A percentile compares a stretch with the other conserved stretches of the same genome.
phyloP scores from a whole-genome alignment of 352 stramenopile species.

The Peronospora farinosa region DNA sequence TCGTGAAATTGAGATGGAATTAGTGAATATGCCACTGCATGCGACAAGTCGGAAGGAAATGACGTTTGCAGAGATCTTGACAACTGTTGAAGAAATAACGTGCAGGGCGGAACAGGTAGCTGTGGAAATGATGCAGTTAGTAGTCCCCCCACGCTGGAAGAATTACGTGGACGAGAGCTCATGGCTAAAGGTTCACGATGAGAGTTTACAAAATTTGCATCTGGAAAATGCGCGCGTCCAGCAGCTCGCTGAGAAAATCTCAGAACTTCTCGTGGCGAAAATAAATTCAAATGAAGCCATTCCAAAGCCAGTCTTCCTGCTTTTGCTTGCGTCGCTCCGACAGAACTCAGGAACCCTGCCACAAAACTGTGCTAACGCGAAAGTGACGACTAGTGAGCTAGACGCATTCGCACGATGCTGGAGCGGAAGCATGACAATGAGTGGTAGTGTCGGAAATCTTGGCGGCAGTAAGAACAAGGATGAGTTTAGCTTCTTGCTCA shows the following conservation, averaged over 20 bases:
- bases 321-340: conserved; percentile 43
- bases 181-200: conserved; percentile 41
- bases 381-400: conserved; percentile 21
- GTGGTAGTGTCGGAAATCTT: conserved; percentile 24
- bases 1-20: conserved; percentile 31
- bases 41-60: conserved; percentile 36
- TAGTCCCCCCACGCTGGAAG: conserved; percentile 40
- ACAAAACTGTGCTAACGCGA: conserved; percentile 17
- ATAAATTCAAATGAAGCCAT: conserved; percentile 46
- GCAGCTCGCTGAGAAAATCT: conserved; percentile 36
- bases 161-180: conserved; percentile 30
- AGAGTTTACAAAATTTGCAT: conserved; percentile 37
- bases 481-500: conserved; percentile 62
- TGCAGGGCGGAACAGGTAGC: conserved; percentile 50
- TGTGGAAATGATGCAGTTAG: conserved; percentile 42
- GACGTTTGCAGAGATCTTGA: conserved; percentile 59
- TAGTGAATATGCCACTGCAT: conserved; percentile 35
- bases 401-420: conserved; percentile 29
- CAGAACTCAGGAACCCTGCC: conserved; percentile 32
- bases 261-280: conserved; percentile 44
- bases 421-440: conserved; percentile 39
- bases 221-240: conserved; percentile 37
- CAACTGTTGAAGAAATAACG: conserved; percentile 45
- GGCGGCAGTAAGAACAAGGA: conserved; percentile 38
- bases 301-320: conserved; percentile 39